A percentile compares a stretch with the other conserved stretches of the same genome.
These are phyloP conservation scores for Trichocladium uniseriatum DNA, from an alignment of 495 filamentous ascomycete genomes.

Conservation along the genomic window DNA sequence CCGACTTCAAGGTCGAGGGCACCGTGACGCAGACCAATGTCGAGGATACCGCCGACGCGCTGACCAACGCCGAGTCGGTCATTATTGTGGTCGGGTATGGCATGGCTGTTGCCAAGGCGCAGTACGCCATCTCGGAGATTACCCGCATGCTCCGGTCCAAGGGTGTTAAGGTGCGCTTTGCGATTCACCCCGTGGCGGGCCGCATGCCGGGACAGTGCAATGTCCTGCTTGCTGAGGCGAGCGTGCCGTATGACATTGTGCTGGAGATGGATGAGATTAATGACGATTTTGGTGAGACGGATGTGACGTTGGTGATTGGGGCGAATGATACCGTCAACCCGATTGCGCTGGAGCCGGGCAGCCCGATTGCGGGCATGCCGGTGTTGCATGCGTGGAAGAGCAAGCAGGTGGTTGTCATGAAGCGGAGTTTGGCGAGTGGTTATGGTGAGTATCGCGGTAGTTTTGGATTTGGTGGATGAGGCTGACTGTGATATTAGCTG, in stretches of 20 bases:
- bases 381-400: slow-evolving; percentile 84
- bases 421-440: slow-evolving; percentile 69
- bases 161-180: slow-evolving; percentile 71
- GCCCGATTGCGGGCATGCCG: slow-evolving; percentile 75
- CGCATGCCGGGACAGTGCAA: slow-evolving; percentile 85
- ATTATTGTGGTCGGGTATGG: slow-evolving; percentile 81
- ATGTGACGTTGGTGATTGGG: slow-evolving; percentile 76
- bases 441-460: slow-evolving; percentile 47
- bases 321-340: slow-evolving; percentile 84
- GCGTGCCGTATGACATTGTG: slow-evolving; percentile 76
- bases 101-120: slow-evolving; percentile 81
- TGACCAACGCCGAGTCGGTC: slow-evolving; percentile 61
- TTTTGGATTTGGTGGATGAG: not conserved
- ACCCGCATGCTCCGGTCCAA: slow-evolving; percentile 57
- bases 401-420: slow-evolving; percentile 83
- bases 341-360: slow-evolving; percentile 68
- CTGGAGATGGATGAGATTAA: slow-evolving; percentile 89
- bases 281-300: slow-evolving; percentile 72
- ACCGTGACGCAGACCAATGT: slow-evolving; percentile 59
- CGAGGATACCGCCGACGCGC: slow-evolving; percentile 63
- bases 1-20: slow-evolving; percentile 64
- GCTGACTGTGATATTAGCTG: slow-evolving; percentile 39
- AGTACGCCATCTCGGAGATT: slow-evolving; percentile 76
- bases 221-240: slow-evolving; percentile 71
- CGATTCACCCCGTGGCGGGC: slow-evolving; percentile 75